Evolutionary conservation across 2,329 filamentous ascomycete species (phyloP), one percentile per base, ranked within the genome.

Genomic region (Cladophialophora psammophila): DNA sequence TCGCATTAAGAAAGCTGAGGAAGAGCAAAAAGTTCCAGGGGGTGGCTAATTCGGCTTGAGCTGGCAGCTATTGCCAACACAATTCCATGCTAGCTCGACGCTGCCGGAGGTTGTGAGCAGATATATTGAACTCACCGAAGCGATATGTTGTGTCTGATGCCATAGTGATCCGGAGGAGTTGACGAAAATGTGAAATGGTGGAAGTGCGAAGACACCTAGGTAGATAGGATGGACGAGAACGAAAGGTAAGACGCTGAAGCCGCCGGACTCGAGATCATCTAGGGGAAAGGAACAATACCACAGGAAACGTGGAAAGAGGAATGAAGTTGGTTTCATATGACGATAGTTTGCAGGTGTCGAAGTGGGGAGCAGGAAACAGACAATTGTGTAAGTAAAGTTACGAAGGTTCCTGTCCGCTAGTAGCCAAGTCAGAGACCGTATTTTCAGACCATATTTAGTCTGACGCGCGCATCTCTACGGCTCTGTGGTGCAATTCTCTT

Each of bases 111-210:
- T 5, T 31, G 18, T 50, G 6, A 50, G 45, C 12, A 13, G 3
- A 20, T 20, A 50, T 4, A 31, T 4, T 1, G 31, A 6, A 63
- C 68, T 64, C 26, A 70, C 68, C 68, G 36, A 70, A 68, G 48
- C 68, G 68, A 64, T 70, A 70, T 4, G 60, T 63, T 20, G 68
- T 36, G 10, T 62, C 63, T 45, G 67, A 67, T 50, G 55, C 55
- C 66, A 69, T 69, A 52, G 36, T 52, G 8, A 34, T 2, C 31
- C 13, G 32, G 59, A 35, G 18, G 5, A 9, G 32, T 42, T 34
- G 20, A 48, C 20, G 15, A 18, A 3, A 10, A 18, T 42, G 59
- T 32, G 34, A n/a, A 32, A 42, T 10, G 26, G 18, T 15, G 48
- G 13, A 38, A 52, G 34, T 34, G 32, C 8, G 32, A 31, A 50